These are phyloP conservation scores for Ophiocordyceps unilateralis DNA, from an alignment of 2,329 filamentous ascomycete species.

Conservation along the genomic window DNA sequence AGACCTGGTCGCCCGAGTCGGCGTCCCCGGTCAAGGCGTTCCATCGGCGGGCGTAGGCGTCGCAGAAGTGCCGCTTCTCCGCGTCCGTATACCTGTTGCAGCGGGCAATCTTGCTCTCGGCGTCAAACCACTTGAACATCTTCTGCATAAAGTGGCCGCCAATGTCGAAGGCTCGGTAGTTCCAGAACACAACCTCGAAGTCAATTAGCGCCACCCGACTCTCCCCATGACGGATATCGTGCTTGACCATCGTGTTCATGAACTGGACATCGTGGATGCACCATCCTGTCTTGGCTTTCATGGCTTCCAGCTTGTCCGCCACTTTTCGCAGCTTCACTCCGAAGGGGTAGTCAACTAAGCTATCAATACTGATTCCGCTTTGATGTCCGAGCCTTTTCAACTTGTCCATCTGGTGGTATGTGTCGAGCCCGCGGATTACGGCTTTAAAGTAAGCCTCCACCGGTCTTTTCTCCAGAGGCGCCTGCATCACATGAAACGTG, in stretches of 20 bases:
- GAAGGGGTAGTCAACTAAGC: conserved; percentile 5
- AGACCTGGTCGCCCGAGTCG: conserved; percentile 4
- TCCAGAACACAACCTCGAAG: conserved; percentile 5
- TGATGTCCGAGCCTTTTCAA: conserved; percentile 3
- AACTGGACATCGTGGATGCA: conserved; percentile 8
- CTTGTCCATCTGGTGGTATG: conserved; percentile 3
- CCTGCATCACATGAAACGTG: conserved; percentile 2
- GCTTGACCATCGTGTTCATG: conserved; percentile 6
- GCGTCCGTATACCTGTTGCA: conserved; percentile 4
- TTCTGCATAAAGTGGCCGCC: conserved; percentile 8
- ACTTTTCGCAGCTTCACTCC: neutral
- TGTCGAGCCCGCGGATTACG: conserved; percentile 1
- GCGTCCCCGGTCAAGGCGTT: conserved; percentile 4
- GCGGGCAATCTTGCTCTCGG: conserved; percentile 3
- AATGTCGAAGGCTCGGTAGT: conserved; percentile 7
- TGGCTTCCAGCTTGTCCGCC: conserved; percentile 1
- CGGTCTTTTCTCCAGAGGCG: neutral
- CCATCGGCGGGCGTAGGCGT: conserved; percentile 4
- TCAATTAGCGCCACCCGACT: conserved; percentile 4
- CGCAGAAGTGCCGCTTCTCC: conserved; percentile 7
- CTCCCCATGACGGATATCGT: neutral
- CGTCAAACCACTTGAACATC: conserved; percentile 7
- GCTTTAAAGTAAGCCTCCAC: conserved; percentile 3
- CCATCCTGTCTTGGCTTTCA: conserved; percentile 3
- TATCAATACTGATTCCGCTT: conserved; percentile 3